Percentiles rank a stretch among this genome's conserved stretches.
Conservation (phyloP, 1,139 yeast genomes). For the Taiozyma sp. region DNA sequence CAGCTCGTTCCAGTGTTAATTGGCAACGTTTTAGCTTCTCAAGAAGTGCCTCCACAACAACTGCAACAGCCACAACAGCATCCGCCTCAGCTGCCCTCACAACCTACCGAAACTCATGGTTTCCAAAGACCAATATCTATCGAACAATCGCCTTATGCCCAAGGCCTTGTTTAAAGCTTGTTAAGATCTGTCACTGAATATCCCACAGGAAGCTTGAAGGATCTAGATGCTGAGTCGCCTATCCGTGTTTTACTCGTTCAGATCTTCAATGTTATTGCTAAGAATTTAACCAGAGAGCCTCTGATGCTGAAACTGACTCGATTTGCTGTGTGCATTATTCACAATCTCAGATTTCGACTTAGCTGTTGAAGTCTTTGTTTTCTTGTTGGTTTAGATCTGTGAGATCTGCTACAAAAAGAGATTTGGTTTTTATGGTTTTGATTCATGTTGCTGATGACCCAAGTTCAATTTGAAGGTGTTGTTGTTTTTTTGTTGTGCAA, state of each 20-base stretch:
- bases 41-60: slow-evolving; percentile 3
- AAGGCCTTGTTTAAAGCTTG: slow-evolving; percentile 19
- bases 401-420: slow-evolving; percentile 85
- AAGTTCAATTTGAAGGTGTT: slow-evolving; percentile 82
- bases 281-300: slow-evolving; percentile 58
- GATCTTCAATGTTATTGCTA: slow-evolving; percentile 60
- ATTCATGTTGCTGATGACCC: slow-evolving; percentile 80
- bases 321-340: slow-evolving; percentile 72
- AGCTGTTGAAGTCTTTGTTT: slow-evolving; percentile 74
- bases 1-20: slow-evolving; percentile 9
- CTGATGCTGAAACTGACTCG: slow-evolving; percentile 80
- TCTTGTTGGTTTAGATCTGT: slow-evolving; percentile 76
- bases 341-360: slow-evolving; percentile 63
- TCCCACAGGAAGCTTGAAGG: slow-evolving; percentile 40
- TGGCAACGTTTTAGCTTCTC: no score
- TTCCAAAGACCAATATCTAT: slow-evolving; percentile 21
- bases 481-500: slow-evolving; percentile 68
- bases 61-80: slow-evolving; percentile 12
- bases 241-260: slow-evolving; percentile 62
- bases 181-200: slow-evolving; percentile 15
- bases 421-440: slow-evolving; percentile 89
- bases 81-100: slow-evolving; percentile 11
- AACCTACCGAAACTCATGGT: slow-evolving; percentile 10
- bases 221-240: slow-evolving; percentile 62
- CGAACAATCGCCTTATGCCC: slow-evolving; percentile 25